Base-by-base conservation (phyloP, 306 rosid species). In the Sphenostylis stenocarpa region DNA sequence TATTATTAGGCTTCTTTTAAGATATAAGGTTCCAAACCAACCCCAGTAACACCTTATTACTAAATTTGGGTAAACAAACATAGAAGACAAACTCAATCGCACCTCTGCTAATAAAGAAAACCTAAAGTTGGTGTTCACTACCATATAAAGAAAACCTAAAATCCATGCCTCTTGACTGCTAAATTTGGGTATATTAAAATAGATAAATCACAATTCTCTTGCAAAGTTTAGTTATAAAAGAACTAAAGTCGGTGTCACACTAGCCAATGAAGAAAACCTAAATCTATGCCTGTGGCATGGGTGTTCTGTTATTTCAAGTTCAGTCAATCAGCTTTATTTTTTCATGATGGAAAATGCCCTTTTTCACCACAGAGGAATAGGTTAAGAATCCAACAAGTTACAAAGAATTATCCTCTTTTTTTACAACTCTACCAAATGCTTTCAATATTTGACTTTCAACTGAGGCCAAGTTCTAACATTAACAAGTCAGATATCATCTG, bases 91-190 rank as follows among this genome's bases (percentile, higher is more conserved):
- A 29, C 41, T 60, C 9, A 9, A 38, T 38, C 43, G 8, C 43
- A 38, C 4, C 13, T 38, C 2, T 38, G 12, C 43, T 38, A 38
- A 8, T 8, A 38, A 38, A 9, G 4, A 73, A 60, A 21, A 62
- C 71, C 41, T 31, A 20, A 62, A 20, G 63, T 29, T 21, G 43
- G 43, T 58, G 47, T 58, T 58, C 48, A 31, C 47, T 75, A 23
- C 23, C 60, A 60, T 28, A 24, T 28, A 15, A 51, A 75, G 44
- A 61, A 45, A 75, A 45, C 21, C 47, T 34, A 75, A 75, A 61
- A 19, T 5, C 16, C 14, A 20, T 29, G 34, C 36, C 10, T 15
- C n/a, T 47, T 19, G 11, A 62, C 62, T 11, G 13, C 49, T 11
- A 33, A 75, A 28, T 60, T 26, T 45, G 47, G 28, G 48, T 31